phyloP scores from a whole-genome alignment of 2,329 filamentous ascomycete genomes.

The Shiraia sp. region DNA sequence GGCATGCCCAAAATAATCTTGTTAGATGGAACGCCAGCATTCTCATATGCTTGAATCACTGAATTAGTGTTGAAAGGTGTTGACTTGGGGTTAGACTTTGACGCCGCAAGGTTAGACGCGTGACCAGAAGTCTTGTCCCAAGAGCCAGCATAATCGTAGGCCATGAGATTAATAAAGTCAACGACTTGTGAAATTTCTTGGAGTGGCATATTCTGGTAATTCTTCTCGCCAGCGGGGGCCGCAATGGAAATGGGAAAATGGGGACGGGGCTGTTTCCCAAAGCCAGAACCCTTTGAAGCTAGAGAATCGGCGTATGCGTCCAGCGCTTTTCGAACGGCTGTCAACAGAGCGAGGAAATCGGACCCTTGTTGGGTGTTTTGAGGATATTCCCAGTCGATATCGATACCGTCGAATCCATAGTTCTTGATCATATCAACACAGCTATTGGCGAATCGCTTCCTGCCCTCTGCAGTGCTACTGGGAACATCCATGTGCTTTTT shows the following conservation, averaged over 20 bases:
- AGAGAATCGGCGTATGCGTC: constrained; percentile 47
- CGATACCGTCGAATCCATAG: constrained; percentile 67
- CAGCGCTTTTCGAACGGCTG: constrained; percentile 43
- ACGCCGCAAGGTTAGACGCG: constrained; percentile 76
- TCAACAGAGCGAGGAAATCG: constrained; percentile 47
- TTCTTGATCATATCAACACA: constrained; percentile 78
- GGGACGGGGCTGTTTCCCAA: constrained; percentile 24
- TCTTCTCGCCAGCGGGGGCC: constrained; percentile 49
- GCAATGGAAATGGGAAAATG: constrained; percentile 52
- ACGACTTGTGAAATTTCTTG: constrained; percentile 47
- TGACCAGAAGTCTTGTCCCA: constrained; percentile 78
- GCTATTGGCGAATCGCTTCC: constrained; percentile 68
- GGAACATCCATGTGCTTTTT: constrained; percentile 75
- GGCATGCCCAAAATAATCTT: constrained; percentile 94
- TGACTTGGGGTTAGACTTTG: constrained; percentile 57
- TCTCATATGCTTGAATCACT: constrained; percentile 72
- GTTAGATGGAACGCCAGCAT: constrained; percentile 60
- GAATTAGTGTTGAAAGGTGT: constrained; percentile 79
- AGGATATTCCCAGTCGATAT: constrained; percentile 56
- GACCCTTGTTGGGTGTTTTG: constrained; percentile 44
- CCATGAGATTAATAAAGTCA: constrained; percentile 58
- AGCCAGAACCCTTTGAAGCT: constrained; percentile 14
- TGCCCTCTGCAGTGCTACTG: constrained; percentile 60
- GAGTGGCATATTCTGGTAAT: constrained; percentile 49
- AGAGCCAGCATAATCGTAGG: constrained; percentile 67